These are phyloP conservation scores for Candida chilensis DNA, from an alignment of 805 yeast species.

Conservation along the genomic window DNA sequence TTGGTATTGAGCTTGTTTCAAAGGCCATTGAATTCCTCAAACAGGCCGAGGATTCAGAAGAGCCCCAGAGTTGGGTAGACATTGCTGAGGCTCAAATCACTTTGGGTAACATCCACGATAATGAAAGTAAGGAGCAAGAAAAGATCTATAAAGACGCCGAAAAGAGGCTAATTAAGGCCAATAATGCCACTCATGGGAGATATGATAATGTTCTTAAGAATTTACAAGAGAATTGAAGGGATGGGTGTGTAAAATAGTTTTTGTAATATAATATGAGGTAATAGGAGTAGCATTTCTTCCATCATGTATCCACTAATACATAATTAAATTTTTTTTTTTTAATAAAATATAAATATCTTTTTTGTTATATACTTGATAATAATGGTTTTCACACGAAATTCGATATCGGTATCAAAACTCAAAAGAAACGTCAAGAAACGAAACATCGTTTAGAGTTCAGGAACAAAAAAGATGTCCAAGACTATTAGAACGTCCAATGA, in stretches of 20 bases:
- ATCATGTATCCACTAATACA: too few species aligned
- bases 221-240: too few species aligned
- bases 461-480: slow-evolving; percentile 28
- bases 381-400: too few species aligned
- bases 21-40: slow-evolving; percentile 50
- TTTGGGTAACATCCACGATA: slow-evolving; percentile 63
- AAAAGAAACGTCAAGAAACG: background rate
- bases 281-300: too few species aligned
- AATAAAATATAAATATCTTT: too few species aligned
- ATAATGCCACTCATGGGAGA: slow-evolving; percentile 72
- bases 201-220: slow-evolving; percentile 57
- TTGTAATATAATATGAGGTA: too few species aligned
- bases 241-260: too few species aligned
- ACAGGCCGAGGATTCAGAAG: slow-evolving; percentile 57
- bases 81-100: slow-evolving; percentile 82
- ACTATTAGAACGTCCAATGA: slow-evolving; percentile 54
- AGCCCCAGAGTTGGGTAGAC: slow-evolving; percentile 74
- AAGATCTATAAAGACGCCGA: slow-evolving; percentile 63
- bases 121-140: slow-evolving; percentile 63
- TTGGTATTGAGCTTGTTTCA: slow-evolving; percentile 36
- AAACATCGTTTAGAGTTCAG: too few species aligned
- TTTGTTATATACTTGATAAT: too few species aligned
- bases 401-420: too few species aligned
- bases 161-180: slow-evolving; percentile 55
- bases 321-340: too few species aligned